Evolutionary conservation across 768 basidiomycete species (phyloP).

Genomic region (Pleurotus tuoliensis): DNA sequence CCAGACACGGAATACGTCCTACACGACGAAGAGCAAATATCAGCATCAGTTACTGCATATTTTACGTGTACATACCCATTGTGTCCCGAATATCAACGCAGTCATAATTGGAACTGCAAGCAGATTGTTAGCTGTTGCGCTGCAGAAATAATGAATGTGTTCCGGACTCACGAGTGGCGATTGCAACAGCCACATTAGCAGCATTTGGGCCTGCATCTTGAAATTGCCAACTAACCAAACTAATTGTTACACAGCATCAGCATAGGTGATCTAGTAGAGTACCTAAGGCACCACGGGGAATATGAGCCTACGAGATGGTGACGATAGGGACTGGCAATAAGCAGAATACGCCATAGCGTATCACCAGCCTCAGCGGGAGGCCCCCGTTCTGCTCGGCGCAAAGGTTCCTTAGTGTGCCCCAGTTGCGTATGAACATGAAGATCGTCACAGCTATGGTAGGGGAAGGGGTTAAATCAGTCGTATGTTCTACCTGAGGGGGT

Average conservation of each 20-base stretch:
- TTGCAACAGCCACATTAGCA: not conserved
- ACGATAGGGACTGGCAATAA: slow-evolving; percentile 7
- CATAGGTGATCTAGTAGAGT: not conserved
- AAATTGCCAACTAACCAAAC: slow-evolving; percentile 1
- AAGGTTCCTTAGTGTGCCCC: slow-evolving; percentile 4
- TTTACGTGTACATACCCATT: slow-evolving; percentile 11
- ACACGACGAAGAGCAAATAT: too few relatives aligned
- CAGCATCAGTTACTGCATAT: not conserved
- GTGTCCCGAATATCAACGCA: slow-evolving; percentile 17
- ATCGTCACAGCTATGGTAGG: slow-evolving; percentile 13
- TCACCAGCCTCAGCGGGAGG: slow-evolving; percentile 13
- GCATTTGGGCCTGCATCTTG: not conserved
- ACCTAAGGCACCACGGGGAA: not conserved
- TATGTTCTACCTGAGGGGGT: too few relatives aligned
- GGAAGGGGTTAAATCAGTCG: too few relatives aligned
- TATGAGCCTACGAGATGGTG: not conserved
- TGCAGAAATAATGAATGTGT: not conserved
- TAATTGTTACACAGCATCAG: not conserved
- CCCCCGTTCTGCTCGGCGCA: not conserved
- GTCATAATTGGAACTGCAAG: slow-evolving; percentile 15
- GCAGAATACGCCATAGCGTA: slow-evolving; percentile 16
- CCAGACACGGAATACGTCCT: slow-evolving; percentile 11
- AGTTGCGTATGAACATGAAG: slow-evolving; percentile 12
- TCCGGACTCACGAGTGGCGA: slow-evolving; percentile 5
- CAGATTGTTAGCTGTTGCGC: not conserved